Evolutionary conservation across 345 rosid species (phyloP).

Genomic region (Linum tenue): DNA sequence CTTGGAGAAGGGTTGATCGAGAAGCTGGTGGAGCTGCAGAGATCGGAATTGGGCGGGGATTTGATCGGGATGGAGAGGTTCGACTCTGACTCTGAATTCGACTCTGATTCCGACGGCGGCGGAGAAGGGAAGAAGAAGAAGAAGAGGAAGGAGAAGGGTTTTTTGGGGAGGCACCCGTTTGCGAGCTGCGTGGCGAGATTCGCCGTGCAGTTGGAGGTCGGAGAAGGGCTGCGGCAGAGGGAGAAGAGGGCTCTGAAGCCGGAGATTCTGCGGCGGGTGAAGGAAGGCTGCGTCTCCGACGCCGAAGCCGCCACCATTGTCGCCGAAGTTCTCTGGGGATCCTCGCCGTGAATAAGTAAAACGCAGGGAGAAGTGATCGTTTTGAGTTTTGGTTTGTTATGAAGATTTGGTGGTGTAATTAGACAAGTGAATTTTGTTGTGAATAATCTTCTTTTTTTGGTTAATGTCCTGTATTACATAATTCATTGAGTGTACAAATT

Average conservation of each 20-base stretch:
- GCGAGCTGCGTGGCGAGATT: constrained; percentile 65
- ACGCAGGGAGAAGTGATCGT: too few species aligned
- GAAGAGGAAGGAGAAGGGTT: constrained; percentile 18
- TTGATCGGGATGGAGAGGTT: constrained; percentile 38
- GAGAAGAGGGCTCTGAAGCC: constrained; percentile 58
- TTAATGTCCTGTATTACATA: too few species aligned
- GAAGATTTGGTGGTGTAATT: too few species aligned
- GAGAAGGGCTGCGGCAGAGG: constrained; percentile 62
- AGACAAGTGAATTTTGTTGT: too few species aligned
- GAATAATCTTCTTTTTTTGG: too few species aligned
- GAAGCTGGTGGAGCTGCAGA: constrained; percentile 52
- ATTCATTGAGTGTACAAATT: too few species aligned
- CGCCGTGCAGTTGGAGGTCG: constrained; percentile 65
- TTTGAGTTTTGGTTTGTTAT: too few species aligned
- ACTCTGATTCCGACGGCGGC: background rate
- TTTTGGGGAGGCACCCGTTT: constrained; percentile 44
- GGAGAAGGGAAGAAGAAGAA: constrained; percentile 8
- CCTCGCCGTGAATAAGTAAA: constrained; percentile 39
- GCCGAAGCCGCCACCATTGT: constrained; percentile 58
- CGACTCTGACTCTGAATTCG: constrained; percentile 9
- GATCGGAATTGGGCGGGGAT: constrained; percentile 48
- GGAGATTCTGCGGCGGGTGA: constrained; percentile 36
- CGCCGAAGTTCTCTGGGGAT: constrained; percentile 74
- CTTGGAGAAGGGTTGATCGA: constrained; percentile 31
- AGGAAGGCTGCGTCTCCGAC: constrained; percentile 37